Conservation (phyloP, 768 basidiomycete species). For the Podaxis sp. region DNA sequence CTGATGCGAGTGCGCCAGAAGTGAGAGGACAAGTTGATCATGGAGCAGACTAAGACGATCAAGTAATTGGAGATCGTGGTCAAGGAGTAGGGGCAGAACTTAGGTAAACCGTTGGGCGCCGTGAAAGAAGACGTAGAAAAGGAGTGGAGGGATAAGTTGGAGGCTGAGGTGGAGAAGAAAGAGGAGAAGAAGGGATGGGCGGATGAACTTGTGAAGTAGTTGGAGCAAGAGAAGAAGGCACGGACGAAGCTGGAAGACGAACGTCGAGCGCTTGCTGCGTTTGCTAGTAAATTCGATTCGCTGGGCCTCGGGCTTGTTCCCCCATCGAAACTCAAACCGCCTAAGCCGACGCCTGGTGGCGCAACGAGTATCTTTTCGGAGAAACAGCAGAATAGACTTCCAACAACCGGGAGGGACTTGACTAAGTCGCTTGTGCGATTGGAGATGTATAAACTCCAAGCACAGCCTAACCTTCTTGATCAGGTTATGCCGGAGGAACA, state of each 20-base stretch:
- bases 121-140: constrained; percentile 74
- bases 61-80: constrained; percentile 74
- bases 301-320: constrained; percentile 51
- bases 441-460: constrained; percentile 31
- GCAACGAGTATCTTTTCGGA: constrained; percentile 49
- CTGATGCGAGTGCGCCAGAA: constrained; percentile 66
- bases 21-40: constrained; percentile 71
- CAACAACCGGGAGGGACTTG: constrained; percentile 28
- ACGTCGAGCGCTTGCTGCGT: constrained; percentile 72
- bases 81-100: constrained; percentile 69
- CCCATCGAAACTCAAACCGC: constrained; percentile 41
- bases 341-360: constrained; percentile 53
- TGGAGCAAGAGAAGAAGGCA: constrained; percentile 79
- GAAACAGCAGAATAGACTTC: constrained; percentile 33
- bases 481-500: constrained; percentile 58
- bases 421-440: constrained; percentile 55
- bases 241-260: constrained; percentile 73
- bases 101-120: constrained; percentile 62
- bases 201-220: constrained; percentile 66
- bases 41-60: constrained; percentile 73
- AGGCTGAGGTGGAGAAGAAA: constrained; percentile 53
- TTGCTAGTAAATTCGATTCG: constrained; percentile 81
- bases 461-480: constrained; percentile 55
- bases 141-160: constrained; percentile 65
- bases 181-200: constrained; percentile 77